phyloP scores from a whole-genome alignment of 2,329 filamentous ascomycete genomes.

The Metarhizium humberi region DNA sequence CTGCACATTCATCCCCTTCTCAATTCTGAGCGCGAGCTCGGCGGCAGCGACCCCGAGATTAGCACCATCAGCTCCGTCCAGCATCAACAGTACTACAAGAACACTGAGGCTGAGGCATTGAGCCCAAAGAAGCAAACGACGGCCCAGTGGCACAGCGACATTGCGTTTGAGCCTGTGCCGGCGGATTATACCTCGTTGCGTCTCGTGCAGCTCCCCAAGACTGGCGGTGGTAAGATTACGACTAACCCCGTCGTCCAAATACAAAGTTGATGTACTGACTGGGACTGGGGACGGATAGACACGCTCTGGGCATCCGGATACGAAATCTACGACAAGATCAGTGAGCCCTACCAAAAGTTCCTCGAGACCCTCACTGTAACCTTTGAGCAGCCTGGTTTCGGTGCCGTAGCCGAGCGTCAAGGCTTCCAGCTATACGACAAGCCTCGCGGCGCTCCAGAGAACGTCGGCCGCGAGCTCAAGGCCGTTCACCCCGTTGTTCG shows the following conservation, averaged over 20 bases:
- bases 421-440: constrained; percentile 36
- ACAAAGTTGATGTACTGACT: no score
- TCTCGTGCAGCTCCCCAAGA: constrained; percentile 42
- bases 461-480: constrained; percentile 36
- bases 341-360: constrained; percentile 44
- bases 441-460: constrained; percentile 39
- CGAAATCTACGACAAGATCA: constrained; percentile 57
- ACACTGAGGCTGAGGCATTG: no score
- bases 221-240: constrained; percentile 21
- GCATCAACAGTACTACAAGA: no score
- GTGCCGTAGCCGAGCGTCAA: constrained; percentile 33
- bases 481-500: constrained; percentile 45
- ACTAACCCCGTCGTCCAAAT: no score
- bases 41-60: constrained; percentile 20
- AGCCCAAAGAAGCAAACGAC: no score
- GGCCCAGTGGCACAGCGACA: constrained; percentile 16
- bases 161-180: constrained; percentile 55
- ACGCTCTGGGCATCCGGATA: constrained; percentile 62
- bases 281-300: constrained; percentile 17
- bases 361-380: constrained; percentile 49
- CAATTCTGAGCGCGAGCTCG: constrained; percentile 43
- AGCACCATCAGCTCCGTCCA: no score
- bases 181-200: constrained; percentile 53
- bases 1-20: constrained; percentile 53
- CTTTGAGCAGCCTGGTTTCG: constrained; percentile 40